Base-by-base conservation (phyloP, 1,139 yeast species). In the Casaregolazyma lundiana region DNA sequence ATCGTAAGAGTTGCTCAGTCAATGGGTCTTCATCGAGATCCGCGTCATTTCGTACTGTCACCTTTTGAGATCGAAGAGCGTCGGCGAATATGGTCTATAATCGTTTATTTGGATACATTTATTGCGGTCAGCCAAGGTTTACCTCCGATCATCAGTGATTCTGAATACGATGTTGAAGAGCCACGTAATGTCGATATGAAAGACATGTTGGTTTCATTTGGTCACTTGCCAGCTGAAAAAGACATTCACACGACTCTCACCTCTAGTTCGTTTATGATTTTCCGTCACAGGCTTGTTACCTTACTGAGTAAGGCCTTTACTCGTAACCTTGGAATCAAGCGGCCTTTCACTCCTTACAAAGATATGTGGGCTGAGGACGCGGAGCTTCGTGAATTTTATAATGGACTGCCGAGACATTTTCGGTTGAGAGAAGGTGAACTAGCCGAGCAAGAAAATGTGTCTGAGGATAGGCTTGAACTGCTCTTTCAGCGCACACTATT, bases 41-140 rank as follows among this genome's bases (percentile, higher is more conserved):
- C 69, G 4, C 58, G 59, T 32, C 64, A 66, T 65, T 65, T 65
- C 51, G 54, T 53, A 21, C 49, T 65, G 44, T 50, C 64, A 3
- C 54, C 59, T 4, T 64, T 54, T 46, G 68, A 65, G 39, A 55
- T 61, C 3, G 67, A 64, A 39, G 59, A 60, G 41, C 53, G 68
- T 9, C 53, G 67, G 19, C 52, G 61, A 30, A 45, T 64, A 20
- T 65, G 68, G 68, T 50, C 59, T 4, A 21, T 54, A 13, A 49
- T 64, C 13, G 52, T 53, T 19, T 54, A 52, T 18, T 42, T 64
- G 15, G 69, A 65, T 43, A 48, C 51, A n/a, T 51, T 53, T 39
- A 55, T 54, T 38, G 56, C 69, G 1, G 48, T 64, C 32, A 49
- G 54, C 11, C 66, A 65, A 37, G 68, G 68, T 1, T 51, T 65